These are phyloP conservation scores for Delonix regia DNA, from an alignment of 306 rosid genomes.

Conservation along the genomic window DNA sequence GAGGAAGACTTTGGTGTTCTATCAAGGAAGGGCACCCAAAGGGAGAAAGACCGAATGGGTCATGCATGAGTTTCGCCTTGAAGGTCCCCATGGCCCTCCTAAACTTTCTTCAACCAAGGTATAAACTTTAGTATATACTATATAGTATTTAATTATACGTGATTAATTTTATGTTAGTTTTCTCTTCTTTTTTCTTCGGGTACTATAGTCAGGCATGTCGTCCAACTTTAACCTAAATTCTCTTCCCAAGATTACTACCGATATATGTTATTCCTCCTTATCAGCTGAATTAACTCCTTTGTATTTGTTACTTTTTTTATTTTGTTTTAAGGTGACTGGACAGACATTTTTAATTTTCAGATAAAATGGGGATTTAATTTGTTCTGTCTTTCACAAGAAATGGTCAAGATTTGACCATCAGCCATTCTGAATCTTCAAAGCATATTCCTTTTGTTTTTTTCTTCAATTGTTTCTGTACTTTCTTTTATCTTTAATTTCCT, in stretches of 20 bases:
- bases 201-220: neutral
- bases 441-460: slow-evolving; percentile 27
- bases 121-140: neutral
- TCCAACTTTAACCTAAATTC: neutral
- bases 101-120: slow-evolving; percentile 65
- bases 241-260: neutral
- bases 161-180: neutral
- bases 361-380: neutral
- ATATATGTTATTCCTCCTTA: neutral
- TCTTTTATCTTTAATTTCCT: neutral
- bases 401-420: slow-evolving; percentile 3
- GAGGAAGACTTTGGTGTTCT: slow-evolving; percentile 93
- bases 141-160: neutral
- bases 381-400: slow-evolving; percentile 7
- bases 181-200: neutral
- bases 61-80: slow-evolving; percentile 90
- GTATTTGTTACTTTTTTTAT: neutral
- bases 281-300: neutral
- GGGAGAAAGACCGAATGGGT: slow-evolving; percentile 92
- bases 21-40: slow-evolving; percentile 96
- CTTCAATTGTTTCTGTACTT: slow-evolving; percentile 27
- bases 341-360: neutral
- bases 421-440: slow-evolving; percentile 22
- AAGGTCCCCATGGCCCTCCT: slow-evolving; percentile 63
- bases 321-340: neutral